phyloP scores from a whole-genome alignment of 305 asterid genomes.

The Solanum aculeatissimum region DNA sequence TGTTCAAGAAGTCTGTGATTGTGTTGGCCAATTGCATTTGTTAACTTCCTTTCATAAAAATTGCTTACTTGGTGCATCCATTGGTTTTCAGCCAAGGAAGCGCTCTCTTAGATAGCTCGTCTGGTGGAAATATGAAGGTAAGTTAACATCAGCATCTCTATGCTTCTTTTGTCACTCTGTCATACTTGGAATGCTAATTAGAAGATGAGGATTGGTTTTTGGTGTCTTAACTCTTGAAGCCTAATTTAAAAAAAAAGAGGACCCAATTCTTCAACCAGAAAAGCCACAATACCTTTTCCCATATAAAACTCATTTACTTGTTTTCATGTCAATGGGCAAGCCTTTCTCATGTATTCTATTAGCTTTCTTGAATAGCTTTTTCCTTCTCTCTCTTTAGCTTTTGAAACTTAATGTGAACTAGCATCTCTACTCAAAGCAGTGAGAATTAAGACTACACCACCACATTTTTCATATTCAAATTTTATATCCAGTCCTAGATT shows the following conservation, averaged over 20 bases:
- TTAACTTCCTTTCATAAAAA: neutral
- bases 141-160: conserved; percentile 16
- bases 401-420: neutral
- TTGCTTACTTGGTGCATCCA: conserved; percentile 9
- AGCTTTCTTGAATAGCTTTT: neutral
- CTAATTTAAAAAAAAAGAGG: neutral
- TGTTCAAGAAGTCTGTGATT: neutral
- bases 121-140: conserved; percentile 93
- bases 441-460: neutral
- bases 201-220: neutral
- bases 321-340: neutral
- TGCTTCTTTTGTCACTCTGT: neutral
- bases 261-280: neutral
- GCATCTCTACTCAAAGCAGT: neutral
- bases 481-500: neutral
- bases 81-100: conserved; percentile 76
- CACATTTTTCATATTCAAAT: neutral
- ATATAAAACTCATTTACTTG: neutral
- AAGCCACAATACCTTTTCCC: neutral
- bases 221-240: neutral
- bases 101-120: conserved; percentile 52
- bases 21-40: neutral
- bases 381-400: neutral
- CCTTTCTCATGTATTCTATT: neutral
- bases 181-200: neutral